Base-by-base conservation (phyloP, 495 filamentous ascomycete genomes). In the Sabuloglossum arenarium region DNA sequence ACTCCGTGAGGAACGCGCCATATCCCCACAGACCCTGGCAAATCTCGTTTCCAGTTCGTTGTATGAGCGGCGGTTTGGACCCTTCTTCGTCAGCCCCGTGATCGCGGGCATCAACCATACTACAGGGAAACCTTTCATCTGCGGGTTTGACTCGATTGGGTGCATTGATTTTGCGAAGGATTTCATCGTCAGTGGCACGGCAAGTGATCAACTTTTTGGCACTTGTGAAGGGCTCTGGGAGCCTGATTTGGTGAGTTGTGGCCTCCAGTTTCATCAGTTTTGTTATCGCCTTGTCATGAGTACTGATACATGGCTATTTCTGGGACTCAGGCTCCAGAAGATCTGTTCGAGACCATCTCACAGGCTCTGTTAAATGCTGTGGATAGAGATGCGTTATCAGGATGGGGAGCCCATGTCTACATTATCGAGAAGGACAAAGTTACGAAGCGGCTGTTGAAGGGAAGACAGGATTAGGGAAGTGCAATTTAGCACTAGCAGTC, bases 381-480 rank as follows among this genome's bases (percentile, higher is more conserved):
- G 30, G 91, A 98, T 69, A 75, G 91, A 68, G 91, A 98, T 68
- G 91, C 91, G 49, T 74, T 98, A 49, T 94, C 89, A 11, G 91
- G 91, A 61, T 98, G 91, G 91, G 91, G 91, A 65, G 91, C 91
- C 32, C 86, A 97, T 63, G 91, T 98, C 59, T 97, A 96, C 70
- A 88, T 98, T 61, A 91, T 98, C 70, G 93, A 97, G 77, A 98
- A 97, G 77, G 88, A 94, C 70, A 97, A 97, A 81, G 88, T 97
- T 43, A 95, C 90, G 64, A 94, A 98, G 82, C 77, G 91, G 65
- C 77, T 97, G 76, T 70, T 98, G 66, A 98, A 98, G 79, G 89
- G 91, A 68, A 72, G 80, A 67, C 80, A 84, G 67, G 80, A 84
- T 65, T 82, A 67, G 57, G 27, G 34, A 37, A 37, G 10, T 14